phyloP scores from a whole-genome alignment of 768 basidiomycete genomes.

The Suillus hirtellus region DNA sequence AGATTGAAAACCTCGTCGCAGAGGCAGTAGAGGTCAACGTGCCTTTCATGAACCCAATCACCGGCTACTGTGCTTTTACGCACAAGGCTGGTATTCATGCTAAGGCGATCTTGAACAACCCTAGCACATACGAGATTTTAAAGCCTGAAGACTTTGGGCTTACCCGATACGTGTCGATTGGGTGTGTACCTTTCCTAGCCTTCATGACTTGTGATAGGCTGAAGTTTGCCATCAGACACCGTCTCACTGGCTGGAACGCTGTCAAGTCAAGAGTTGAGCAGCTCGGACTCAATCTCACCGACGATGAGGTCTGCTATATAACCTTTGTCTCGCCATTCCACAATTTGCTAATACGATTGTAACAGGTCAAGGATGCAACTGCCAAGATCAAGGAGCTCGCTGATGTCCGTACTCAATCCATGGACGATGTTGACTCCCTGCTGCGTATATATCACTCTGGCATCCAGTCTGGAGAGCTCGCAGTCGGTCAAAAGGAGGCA shows the following conservation, averaged over 20 bases:
- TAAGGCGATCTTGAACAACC: slow-evolving; percentile 99
- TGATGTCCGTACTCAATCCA: slow-evolving; percentile 95
- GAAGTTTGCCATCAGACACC: slow-evolving; percentile 55
- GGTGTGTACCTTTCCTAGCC: slow-evolving; percentile 43
- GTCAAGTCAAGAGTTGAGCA: slow-evolving; percentile 99
- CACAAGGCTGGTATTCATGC: slow-evolving; percentile 99
- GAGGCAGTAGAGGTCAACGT: slow-evolving; percentile 98
- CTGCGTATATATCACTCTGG: slow-evolving; percentile 95
- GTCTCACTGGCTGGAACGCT: slow-evolving; percentile 98
- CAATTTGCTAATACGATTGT: slow-evolving; percentile 9
- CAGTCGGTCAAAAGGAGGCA: slow-evolving; percentile 90
- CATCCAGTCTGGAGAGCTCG: slow-evolving; percentile 88
- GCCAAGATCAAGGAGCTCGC: slow-evolving; percentile 99
- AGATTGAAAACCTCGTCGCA: slow-evolving; percentile 98
- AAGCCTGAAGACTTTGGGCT: slow-evolving; percentile 99
- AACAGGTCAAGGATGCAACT: slow-evolving; percentile 94
- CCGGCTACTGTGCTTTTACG: slow-evolving; percentile 98
- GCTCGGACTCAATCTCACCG: slow-evolving; percentile 83
- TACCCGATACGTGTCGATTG: slow-evolving; percentile 96
- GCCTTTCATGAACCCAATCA: slow-evolving; percentile 96
- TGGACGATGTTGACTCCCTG: slow-evolving; percentile 98
- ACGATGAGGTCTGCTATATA: slow-evolving; percentile 66
- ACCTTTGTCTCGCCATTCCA: not conserved
- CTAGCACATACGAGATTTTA: slow-evolving; percentile 97
- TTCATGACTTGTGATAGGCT: not conserved